phyloP scores from a whole-genome alignment of 257 asterid genomes.

The Perilla frutescens region DNA sequence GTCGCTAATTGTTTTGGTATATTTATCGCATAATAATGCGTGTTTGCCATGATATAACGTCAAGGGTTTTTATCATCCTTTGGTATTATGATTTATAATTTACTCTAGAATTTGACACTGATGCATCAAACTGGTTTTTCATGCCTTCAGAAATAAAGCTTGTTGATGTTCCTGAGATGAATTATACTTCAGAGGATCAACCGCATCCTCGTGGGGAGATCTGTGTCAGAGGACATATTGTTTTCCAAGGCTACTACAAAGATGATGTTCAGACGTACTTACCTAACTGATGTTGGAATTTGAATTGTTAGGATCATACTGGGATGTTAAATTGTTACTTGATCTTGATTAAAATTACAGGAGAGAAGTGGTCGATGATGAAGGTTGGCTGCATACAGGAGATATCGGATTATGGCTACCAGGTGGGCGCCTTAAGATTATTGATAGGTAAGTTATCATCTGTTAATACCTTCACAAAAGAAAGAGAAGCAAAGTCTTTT shows the following conservation, averaged over 20 bases:
- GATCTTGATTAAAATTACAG: constrained; percentile 50
- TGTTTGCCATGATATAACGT: not conserved
- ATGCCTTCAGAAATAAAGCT: constrained; percentile 75
- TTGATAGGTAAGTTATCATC: constrained; percentile 70
- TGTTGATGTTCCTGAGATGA: constrained; percentile 97
- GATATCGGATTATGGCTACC: constrained; percentile 98
- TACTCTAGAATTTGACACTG: constrained; percentile 6
- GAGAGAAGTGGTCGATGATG: constrained; percentile 85
- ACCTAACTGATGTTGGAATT: constrained; percentile 30
- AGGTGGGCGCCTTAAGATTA: constrained; percentile 91
- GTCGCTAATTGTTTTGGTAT: constrained; percentile 29
- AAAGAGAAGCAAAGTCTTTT: not conserved
- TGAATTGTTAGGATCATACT: constrained; percentile 19
- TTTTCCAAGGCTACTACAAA: constrained; percentile 88
- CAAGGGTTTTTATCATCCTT: not conserved
- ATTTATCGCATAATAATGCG: not conserved
- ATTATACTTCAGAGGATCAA: constrained; percentile 87
- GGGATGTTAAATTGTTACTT: constrained; percentile 29
- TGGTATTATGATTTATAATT: constrained; percentile 1
- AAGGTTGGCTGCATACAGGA: constrained; percentile 94
- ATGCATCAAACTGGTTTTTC: constrained; percentile 24
- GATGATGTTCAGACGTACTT: constrained; percentile 86
- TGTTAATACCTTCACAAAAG: not conserved
- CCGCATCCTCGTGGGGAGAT: constrained; percentile 99
- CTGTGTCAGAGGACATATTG: constrained; percentile 90